A percentile compares a stretch with the other conserved stretches of the same genome.
Conservation (phyloP, 306 rosid species). For the Quercus gilva region DNA sequence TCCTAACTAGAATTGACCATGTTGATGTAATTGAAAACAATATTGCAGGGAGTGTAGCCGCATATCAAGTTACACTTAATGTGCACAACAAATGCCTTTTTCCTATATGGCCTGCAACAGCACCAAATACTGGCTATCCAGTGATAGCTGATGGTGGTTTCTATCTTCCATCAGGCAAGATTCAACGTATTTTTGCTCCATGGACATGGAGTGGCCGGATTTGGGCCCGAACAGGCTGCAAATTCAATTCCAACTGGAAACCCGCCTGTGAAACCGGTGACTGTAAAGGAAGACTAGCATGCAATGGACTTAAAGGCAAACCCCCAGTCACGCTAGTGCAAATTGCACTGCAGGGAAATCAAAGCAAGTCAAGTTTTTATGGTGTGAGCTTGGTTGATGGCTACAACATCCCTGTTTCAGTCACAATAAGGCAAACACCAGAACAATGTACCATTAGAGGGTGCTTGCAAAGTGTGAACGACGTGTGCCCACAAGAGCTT, state of each 20-base stretch:
- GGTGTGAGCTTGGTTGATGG: constrained; percentile 90
- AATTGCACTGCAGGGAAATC: constrained; percentile 55
- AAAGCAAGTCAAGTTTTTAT: constrained; percentile 52
- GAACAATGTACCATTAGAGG: constrained; percentile 53
- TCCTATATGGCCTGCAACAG: constrained; percentile 91
- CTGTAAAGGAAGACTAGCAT: constrained; percentile 71
- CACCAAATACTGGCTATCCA: constrained; percentile 71
- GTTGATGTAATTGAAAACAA: not conserved
- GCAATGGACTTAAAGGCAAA: constrained; percentile 75
- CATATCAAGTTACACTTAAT: constrained; percentile 47
- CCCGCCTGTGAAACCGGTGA: constrained; percentile 84
- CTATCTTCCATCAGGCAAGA: constrained; percentile 58
- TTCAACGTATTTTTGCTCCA: constrained; percentile 45
- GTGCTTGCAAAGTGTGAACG: constrained; percentile 55
- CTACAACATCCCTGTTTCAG: constrained; percentile 61
- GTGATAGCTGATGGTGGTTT: constrained; percentile 82
- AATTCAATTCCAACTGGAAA: constrained; percentile 40
- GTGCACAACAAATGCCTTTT: constrained; percentile 74
- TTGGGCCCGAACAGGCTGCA: constrained; percentile 89
- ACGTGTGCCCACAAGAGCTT: constrained; percentile 59
- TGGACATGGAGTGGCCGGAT: constrained; percentile 84
- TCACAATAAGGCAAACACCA: constrained; percentile 26
- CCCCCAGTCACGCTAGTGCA: constrained; percentile 80
- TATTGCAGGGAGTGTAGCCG: constrained; percentile 41
- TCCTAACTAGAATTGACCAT: too few species aligned